Conservation (phyloP, 805 yeast genomes). For the Ogataea neopini region DNA sequence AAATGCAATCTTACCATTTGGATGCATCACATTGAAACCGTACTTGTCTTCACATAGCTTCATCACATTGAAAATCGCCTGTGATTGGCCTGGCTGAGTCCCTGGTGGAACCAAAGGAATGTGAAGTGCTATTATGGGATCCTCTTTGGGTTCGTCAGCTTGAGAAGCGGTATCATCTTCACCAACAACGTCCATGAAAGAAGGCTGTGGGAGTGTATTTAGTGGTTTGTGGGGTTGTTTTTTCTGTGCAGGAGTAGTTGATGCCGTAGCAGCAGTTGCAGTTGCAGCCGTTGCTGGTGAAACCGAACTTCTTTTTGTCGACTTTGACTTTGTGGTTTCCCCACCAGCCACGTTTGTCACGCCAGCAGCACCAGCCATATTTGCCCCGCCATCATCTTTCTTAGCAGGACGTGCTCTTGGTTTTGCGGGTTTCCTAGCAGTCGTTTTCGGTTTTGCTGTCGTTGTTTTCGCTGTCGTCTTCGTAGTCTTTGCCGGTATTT, state of each 20-base stretch:
- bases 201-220: constrained; percentile 19
- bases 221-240: constrained; percentile 12
- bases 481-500: background rate
- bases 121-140: constrained; percentile 55
- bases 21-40: constrained; percentile 74
- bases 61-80: constrained; percentile 69
- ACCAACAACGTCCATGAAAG: constrained; percentile 18
- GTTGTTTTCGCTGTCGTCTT: constrained; percentile 3
- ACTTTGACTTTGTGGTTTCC: background rate
- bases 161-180: constrained; percentile 6
- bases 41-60: constrained; percentile 80
- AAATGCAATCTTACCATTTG: constrained; percentile 59
- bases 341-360: background rate
- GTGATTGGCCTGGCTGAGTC: constrained; percentile 49
- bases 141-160: constrained; percentile 3
- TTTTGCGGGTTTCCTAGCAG: constrained; percentile 9
- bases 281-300: background rate
- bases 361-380: background rate
- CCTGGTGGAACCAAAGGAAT: constrained; percentile 55
- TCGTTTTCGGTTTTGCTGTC: constrained; percentile 6
- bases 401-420: constrained; percentile 2
- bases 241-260: constrained; percentile 1
- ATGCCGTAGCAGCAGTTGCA: background rate
- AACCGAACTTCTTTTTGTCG: background rate
- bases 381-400: background rate